These are phyloP conservation scores for Penicillium hordei DNA, from an alignment of 2,329 filamentous ascomycete genomes.

Conservation along the genomic window DNA sequence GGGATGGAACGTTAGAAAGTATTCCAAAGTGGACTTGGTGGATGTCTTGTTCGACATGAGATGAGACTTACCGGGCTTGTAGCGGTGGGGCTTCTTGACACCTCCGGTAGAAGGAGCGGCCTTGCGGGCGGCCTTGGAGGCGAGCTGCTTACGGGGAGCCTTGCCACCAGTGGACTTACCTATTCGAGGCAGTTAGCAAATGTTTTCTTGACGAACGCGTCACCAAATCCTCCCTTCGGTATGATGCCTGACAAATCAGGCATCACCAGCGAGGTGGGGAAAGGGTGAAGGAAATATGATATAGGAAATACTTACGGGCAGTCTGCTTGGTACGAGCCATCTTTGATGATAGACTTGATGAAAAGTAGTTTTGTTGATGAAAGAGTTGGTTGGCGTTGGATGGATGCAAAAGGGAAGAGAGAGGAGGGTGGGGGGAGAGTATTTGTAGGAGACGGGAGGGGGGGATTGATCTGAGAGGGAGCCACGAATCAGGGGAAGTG, in stretches of 20 bases:
- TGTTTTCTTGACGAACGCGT: constrained; percentile 23
- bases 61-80: constrained; percentile 71
- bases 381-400: constrained; percentile 30
- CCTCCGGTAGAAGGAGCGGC: constrained; percentile 93
- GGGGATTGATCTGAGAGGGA: constrained; percentile 37
- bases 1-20: constrained; percentile 31
- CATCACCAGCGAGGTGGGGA: constrained; percentile 18
- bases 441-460: constrained; percentile 41
- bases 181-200: constrained; percentile 39
- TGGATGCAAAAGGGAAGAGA: constrained; percentile 40
- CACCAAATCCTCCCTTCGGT: background rate
- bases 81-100: constrained; percentile 92
- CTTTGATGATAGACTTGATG: constrained; percentile 36
- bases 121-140: constrained; percentile 99
- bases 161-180: constrained; percentile 75
- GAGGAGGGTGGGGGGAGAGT: constrained; percentile 42
- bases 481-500: constrained; percentile 20
- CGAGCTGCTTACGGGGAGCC: constrained; percentile 88
- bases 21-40: background rate
- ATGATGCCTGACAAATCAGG: background rate
- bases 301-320: constrained; percentile 47
- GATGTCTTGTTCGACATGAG: background rate
- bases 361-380: constrained; percentile 29
- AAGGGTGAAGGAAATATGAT: constrained; percentile 10
- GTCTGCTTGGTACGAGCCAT: constrained; percentile 57